phyloP scores from a whole-genome alignment of 768 basidiomycete genomes.

The Lactarius psammicola region DNA sequence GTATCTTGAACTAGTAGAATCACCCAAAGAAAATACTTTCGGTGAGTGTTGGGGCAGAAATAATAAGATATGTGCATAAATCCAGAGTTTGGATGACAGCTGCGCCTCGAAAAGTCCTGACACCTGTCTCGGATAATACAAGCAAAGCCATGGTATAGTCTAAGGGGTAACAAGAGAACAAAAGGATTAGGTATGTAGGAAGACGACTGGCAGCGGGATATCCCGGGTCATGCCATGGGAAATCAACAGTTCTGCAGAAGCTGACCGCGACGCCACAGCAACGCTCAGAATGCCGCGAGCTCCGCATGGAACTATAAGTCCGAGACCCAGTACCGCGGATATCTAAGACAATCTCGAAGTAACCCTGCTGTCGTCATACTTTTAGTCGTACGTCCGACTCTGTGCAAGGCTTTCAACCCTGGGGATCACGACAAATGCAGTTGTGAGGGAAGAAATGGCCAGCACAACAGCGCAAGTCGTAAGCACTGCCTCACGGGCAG shows the following conservation, averaged over 20 bases:
- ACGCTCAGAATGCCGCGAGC: background rate
- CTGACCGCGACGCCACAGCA: background rate
- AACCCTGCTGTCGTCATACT: background rate
- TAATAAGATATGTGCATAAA: background rate
- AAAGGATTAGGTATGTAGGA: background rate
- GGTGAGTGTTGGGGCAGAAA: background rate
- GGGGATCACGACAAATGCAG: conserved; percentile 44
- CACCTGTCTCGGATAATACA: conserved; percentile 1
- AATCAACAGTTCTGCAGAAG: background rate
- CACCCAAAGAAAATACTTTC: background rate
- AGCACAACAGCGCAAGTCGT: conserved; percentile 57
- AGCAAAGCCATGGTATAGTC: background rate
- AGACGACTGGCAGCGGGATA: background rate
- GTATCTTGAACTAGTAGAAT: background rate
- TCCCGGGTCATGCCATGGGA: background rate
- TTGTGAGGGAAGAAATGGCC: conserved; percentile 57
- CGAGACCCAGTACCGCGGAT: background rate
- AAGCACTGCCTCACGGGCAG: conserved; percentile 60
- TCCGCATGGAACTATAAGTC: background rate
- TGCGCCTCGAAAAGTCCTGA: conserved; percentile 6
- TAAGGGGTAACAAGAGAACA: background rate
- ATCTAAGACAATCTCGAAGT: background rate
- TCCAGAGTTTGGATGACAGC: background rate
- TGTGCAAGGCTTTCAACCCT: conserved; percentile 12
- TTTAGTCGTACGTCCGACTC: conserved; percentile 20